Percentiles rank a stretch among this genome's conserved stretches.
phyloP scores from a whole-genome alignment of 768 basidiomycete species.

The Lentinula boryana region DNA sequence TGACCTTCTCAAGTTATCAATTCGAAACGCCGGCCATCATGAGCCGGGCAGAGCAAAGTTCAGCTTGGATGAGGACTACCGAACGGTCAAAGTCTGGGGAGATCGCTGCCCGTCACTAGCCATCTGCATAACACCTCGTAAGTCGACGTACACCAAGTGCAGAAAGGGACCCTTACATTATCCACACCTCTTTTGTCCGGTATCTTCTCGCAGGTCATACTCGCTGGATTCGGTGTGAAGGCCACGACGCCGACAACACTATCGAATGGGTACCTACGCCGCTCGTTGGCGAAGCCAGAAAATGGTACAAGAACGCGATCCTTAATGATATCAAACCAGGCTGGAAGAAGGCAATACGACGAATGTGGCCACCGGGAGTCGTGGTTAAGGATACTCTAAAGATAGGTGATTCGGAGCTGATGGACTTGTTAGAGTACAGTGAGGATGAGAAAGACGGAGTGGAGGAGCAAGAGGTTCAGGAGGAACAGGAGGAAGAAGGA shows the following conservation, averaged over 20 bases:
- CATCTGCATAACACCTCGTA: not conserved
- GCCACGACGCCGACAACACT: not conserved
- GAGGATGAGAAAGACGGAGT: not conserved
- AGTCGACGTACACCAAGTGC: not conserved
- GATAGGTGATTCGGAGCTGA: not conserved
- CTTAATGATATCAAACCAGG: not conserved
- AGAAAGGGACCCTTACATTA: not conserved
- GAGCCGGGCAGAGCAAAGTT: not conserved
- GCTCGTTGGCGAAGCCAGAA: not conserved
- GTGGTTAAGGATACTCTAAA: not conserved
- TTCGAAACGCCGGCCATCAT: not conserved
- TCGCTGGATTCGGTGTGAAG: not conserved
- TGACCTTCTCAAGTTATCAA: not conserved
- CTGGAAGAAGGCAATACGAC: not conserved
- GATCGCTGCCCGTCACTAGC: not conserved
- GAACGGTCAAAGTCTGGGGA: not conserved
- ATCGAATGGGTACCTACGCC: not conserved
- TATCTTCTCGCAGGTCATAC: not conserved
- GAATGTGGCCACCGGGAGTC: not conserved
- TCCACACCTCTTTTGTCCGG: not conserved
- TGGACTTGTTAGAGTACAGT: not conserved
- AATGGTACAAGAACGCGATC: not conserved
- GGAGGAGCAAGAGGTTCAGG: constrained; percentile 17
- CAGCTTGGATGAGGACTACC: not conserved
- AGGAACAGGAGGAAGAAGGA: constrained; percentile 19